These are phyloP conservation scores for Orbilia brochopaga DNA, from an alignment of 2,329 filamentous ascomycete species.

Conservation along the genomic window DNA sequence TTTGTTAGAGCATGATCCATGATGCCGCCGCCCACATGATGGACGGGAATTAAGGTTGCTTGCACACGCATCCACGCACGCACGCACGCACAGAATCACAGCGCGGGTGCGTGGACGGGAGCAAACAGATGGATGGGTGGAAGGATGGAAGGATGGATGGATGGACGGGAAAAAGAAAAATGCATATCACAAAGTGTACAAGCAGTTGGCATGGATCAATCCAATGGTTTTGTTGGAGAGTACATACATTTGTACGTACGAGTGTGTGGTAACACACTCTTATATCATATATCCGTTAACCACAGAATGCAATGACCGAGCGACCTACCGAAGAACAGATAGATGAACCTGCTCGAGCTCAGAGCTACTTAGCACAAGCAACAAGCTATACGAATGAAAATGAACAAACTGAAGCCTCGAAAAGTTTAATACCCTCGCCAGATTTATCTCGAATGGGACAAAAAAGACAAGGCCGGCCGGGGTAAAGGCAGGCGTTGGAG, in stretches of 20 bases:
- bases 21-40: slow-evolving; percentile 21
- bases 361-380: no score
- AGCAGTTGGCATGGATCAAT: not conserved
- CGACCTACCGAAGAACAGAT: no score
- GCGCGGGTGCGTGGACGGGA: slow-evolving; percentile 39
- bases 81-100: not conserved
- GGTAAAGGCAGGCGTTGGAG: slow-evolving; percentile 1
- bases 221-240: no score
- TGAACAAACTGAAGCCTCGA: not conserved
- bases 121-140: slow-evolving; percentile 21
- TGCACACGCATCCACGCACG: slow-evolving; percentile 36
- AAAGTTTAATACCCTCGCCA: not conserved
- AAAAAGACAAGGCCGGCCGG: not conserved
- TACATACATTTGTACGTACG: no score
- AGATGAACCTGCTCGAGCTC: no score
- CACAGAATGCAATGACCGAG: no score
- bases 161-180: slow-evolving; percentile 3
- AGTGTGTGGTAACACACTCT: no score
- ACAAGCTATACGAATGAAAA: not conserved
- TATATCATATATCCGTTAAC: no score
- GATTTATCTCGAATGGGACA: slow-evolving; percentile 1
- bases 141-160: slow-evolving; percentile 37
- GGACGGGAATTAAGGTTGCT: slow-evolving; percentile 43
- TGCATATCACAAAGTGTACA: not conserved
- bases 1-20: slow-evolving; percentile 3